phyloP scores from a whole-genome alignment of 2,329 filamentous ascomycete species.

The Monilinia laxa region DNA sequence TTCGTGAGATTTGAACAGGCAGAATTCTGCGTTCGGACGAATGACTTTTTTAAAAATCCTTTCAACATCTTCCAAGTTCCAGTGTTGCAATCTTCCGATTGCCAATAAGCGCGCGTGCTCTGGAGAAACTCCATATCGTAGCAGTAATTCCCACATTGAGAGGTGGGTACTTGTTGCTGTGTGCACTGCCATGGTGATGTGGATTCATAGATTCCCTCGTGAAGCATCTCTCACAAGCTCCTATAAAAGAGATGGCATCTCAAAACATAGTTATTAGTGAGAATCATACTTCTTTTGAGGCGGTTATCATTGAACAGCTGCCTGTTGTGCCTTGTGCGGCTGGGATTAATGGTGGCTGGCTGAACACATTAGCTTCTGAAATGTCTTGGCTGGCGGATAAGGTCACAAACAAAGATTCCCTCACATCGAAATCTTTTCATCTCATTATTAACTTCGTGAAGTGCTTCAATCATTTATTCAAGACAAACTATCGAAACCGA shows the following conservation, averaged over 20 bases:
- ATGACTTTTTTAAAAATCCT: neutral
- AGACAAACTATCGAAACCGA: neutral
- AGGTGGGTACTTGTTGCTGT: neutral
- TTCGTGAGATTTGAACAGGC: neutral
- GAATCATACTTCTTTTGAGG: neutral
- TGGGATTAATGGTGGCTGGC: neutral
- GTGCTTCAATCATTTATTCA: neutral
- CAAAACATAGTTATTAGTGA: neutral
- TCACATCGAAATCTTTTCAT: neutral
- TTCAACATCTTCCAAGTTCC: neutral
- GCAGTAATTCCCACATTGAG: neutral
- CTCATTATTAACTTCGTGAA: neutral
- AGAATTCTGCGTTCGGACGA: neutral
- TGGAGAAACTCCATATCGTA: neutral
- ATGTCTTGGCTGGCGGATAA: neutral
- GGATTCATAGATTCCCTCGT: neutral
- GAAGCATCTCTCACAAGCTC: neutral
- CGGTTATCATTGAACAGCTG: neutral
- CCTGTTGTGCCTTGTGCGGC: neutral
- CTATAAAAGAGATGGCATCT: neutral
- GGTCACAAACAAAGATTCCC: neutral
- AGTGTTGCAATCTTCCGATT: neutral
- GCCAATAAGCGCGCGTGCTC: neutral
- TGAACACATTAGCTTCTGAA: neutral
- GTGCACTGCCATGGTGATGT: neutral